Conservation (phyloP, 2,329 filamentous ascomycete species). For the Macrophomina pseudophaseolina region DNA sequence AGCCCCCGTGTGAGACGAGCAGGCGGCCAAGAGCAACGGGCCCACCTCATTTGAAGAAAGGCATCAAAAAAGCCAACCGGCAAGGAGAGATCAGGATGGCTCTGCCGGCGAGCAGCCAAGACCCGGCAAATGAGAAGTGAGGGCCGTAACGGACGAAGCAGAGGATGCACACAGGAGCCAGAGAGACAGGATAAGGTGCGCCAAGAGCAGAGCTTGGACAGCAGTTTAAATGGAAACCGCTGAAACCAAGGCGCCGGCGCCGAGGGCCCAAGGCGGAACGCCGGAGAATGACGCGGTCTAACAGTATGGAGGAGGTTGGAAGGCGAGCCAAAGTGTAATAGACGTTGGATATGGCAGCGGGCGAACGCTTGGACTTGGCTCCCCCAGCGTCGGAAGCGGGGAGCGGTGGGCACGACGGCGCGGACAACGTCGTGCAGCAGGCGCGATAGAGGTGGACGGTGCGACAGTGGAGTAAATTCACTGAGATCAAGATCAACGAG, state of each 20-base stretch:
- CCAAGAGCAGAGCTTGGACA: constrained; percentile 7
- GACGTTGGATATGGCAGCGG: too few relatives aligned
- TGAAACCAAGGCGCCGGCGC: neutral
- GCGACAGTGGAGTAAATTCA: neutral
- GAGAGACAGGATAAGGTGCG: constrained; percentile 4
- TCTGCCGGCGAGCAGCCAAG: neutral
- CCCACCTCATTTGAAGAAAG: neutral
- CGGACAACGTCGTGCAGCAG: neutral
- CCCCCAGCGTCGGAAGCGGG: too few relatives aligned
- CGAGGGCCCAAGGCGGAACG: constrained; percentile 1
- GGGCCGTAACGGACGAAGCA: neutral
- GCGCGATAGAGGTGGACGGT: neutral
- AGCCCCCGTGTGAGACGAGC: neutral
- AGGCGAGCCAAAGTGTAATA: neutral
- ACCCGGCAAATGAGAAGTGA: constrained; percentile 6
- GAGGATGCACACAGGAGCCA: neutral
- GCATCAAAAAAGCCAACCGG: neutral
- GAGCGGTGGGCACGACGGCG: too few relatives aligned
- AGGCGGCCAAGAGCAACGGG: constrained; percentile 10
- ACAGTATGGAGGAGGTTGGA: neutral
- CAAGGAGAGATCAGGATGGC: neutral
- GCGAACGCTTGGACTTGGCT: too few relatives aligned
- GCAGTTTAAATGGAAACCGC: neutral
- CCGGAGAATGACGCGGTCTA: neutral
- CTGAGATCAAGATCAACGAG: constrained; percentile 2